A percentile compares a stretch with the other conserved stretches of the same genome.
Evolutionary conservation across 495 filamentous ascomycete genomes (phyloP).

Genomic region (Aspergillus panamensis): DNA sequence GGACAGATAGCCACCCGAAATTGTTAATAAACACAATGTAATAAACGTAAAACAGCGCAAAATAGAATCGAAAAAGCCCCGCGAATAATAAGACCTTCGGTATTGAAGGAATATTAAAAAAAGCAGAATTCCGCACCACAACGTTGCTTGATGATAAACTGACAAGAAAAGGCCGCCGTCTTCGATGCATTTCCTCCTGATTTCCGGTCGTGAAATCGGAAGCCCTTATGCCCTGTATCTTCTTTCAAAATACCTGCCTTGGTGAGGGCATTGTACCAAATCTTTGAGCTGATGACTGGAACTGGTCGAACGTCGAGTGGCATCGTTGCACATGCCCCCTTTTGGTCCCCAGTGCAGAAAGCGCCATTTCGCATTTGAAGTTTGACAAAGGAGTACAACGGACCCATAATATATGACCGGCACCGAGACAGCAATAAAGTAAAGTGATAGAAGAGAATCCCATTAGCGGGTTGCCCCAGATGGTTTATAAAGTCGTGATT

Average conservation of each 20-base stretch:
- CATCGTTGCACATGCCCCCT: no score
- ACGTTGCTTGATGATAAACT: slow-evolving; percentile 26
- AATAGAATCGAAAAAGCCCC: slow-evolving; percentile 30
- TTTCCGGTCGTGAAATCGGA: not conserved
- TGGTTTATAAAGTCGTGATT: slow-evolving; percentile 32
- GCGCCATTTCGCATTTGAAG: not conserved
- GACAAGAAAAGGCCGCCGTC: slow-evolving; percentile 17
- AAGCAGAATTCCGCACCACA: slow-evolving; percentile 25
- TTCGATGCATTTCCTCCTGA: slow-evolving; percentile 5
- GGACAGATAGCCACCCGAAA: slow-evolving; percentile 34
- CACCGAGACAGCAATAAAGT: slow-evolving; percentile 3
- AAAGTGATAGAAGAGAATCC: slow-evolving; percentile 27
- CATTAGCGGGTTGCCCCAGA: slow-evolving; percentile 37
- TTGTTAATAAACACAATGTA: slow-evolving; percentile 15
- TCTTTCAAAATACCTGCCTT: not conserved
- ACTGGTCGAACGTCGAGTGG: no score
- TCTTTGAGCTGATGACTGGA: no score
- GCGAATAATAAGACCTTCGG: slow-evolving; percentile 15
- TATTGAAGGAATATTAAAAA: slow-evolving; percentile 3
- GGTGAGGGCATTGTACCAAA: not conserved
- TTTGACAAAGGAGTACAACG: not conserved
- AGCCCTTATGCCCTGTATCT: not conserved
- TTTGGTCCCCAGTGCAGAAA: no score
- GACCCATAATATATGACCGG: not conserved
- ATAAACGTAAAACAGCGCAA: slow-evolving; percentile 18